phyloP scores from a whole-genome alignment of 768 basidiomycete genomes.

The Leccinum subgranulosum region DNA sequence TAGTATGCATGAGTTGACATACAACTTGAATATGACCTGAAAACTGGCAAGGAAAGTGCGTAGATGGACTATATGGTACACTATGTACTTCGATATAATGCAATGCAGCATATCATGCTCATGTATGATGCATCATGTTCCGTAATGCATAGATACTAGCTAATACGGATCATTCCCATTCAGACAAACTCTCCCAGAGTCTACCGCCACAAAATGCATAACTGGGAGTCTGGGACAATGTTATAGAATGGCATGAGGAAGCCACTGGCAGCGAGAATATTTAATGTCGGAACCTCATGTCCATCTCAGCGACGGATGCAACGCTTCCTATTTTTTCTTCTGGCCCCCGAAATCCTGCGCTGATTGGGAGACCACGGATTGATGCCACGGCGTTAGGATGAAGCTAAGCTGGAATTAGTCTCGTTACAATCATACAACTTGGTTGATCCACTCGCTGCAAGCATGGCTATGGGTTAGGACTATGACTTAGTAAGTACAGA shows the following conservation, averaged over 20 bases:
- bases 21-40: background rate
- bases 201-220: background rate
- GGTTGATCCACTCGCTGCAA: constrained; percentile 7
- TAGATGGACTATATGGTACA: background rate
- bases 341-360: background rate
- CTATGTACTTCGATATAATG: background rate
- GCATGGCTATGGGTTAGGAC: background rate
- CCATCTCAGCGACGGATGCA: background rate
- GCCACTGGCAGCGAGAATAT: background rate
- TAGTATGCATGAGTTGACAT: background rate
- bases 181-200: background rate
- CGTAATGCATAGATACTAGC: background rate
- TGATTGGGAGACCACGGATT: background rate
- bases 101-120: too few relatives aligned
- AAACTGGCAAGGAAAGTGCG: background rate
- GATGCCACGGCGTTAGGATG: constrained; percentile 1
- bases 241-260: background rate
- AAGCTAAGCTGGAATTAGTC: constrained; percentile 4
- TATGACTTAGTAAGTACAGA: constrained; percentile 5
- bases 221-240: background rate
- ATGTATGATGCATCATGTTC: background rate
- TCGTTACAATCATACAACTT: background rate
- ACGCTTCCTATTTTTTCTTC: background rate
- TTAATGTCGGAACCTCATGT: background rate
- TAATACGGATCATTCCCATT: background rate